Percentiles rank a stretch among this genome's conserved stretches.
These are phyloP conservation scores for Wickerhamomyces tratensis DNA, from an alignment of 805 yeast genomes.

Conservation along the genomic window DNA sequence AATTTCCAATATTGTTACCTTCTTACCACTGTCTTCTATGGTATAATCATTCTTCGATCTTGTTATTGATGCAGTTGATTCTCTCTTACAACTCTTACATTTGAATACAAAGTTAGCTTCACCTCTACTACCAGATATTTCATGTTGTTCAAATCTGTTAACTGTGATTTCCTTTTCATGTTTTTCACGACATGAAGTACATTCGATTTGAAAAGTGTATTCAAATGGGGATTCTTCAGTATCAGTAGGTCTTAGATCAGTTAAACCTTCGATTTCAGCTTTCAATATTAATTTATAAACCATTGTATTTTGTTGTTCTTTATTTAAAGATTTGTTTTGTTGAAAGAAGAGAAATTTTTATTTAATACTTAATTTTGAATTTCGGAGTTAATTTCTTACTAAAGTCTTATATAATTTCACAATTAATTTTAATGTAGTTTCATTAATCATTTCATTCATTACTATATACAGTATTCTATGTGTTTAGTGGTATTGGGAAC, in stretches of 20 bases:
- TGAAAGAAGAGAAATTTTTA: no score
- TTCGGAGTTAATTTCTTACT: no score
- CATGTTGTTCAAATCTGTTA: constrained; percentile 56
- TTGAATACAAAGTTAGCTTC: constrained; percentile 76
- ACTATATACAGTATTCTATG: no score
- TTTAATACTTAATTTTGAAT: no score
- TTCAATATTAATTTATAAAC: constrained; percentile 20
- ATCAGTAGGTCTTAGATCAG: constrained; percentile 48
- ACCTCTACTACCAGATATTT: constrained; percentile 63
- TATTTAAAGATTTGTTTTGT: background rate
- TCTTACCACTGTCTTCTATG: constrained; percentile 31
- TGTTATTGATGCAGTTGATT: constrained; percentile 16
- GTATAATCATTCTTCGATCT: constrained; percentile 16
- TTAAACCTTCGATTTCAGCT: constrained; percentile 27
- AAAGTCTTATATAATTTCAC: no score
- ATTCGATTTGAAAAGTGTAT: constrained; percentile 63
- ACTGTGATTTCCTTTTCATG: constrained; percentile 66
- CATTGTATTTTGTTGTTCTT: constrained; percentile 7
- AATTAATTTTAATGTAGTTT: no score
- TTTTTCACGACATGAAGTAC: constrained; percentile 70
- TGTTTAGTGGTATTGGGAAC: no score
- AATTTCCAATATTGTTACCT: constrained; percentile 48
- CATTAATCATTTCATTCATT: no score
- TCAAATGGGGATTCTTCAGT: constrained; percentile 53
- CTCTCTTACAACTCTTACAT: constrained; percentile 51